Conservation (phyloP, 345 rosid genomes). For the Eucalyptus camaldulensis region DNA sequence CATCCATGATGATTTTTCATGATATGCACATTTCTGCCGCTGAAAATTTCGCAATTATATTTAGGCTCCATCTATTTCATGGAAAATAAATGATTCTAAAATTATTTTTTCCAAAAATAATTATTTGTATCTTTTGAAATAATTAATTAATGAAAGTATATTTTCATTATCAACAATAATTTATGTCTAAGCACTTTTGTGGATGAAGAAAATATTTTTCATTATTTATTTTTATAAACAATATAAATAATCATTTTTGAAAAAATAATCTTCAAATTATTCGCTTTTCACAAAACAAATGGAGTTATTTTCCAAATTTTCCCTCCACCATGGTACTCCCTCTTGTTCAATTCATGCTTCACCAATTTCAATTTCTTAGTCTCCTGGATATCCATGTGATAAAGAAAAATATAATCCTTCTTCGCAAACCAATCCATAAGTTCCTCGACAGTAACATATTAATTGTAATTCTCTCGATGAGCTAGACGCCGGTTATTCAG, state of each 20-base stretch:
- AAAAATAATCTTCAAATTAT: not conserved
- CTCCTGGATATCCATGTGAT: not conserved
- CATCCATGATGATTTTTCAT: not conserved
- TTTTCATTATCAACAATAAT: not conserved
- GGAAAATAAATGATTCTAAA: fast-evolving
- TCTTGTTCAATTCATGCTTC: not conserved
- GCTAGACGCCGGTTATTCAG: too few relatives aligned
- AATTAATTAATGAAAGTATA: not conserved
- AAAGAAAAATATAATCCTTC: not conserved
- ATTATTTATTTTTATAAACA: fast-evolving
- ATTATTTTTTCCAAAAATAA: not conserved
- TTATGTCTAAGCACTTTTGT: not conserved
- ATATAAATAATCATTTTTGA: not conserved
- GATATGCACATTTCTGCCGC: not conserved
- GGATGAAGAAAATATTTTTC: not conserved
- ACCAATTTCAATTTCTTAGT: not conserved
- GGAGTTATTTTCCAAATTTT: not conserved
- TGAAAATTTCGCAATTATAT: not conserved
- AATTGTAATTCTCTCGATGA: too few relatives aligned
- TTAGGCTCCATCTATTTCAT: fast-evolving
- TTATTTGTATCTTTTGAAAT: not conserved
- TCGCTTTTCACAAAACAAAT: not conserved
- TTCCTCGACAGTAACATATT: too few relatives aligned
- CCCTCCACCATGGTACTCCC: not conserved
- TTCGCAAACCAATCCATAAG: not conserved